Base-by-base conservation (phyloP, 768 basidiomycete species). In the Calocybe gangraenosa region DNA sequence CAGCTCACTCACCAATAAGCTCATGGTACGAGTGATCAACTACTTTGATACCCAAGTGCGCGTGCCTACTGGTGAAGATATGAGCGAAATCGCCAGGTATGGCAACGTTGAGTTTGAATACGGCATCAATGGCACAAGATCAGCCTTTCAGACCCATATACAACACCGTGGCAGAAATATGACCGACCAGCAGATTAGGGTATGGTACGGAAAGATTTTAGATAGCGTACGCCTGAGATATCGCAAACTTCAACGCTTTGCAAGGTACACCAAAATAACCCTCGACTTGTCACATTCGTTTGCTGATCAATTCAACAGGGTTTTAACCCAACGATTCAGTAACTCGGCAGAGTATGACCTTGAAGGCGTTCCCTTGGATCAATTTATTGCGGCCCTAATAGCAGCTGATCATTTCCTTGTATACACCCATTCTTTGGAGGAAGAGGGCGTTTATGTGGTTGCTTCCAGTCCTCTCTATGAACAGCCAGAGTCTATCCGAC, bases 21-120 rank as follows among this genome's bases (percentile, higher is more conserved):
- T 98, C 30, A 88, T 95, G 76, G 82, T 90, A 43, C 84, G 95
- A 31, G 89, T 96, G 35, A 89, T 87, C 39, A 90, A 90, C 60
- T 93, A 90, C 62, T 97, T 98, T 60, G 92, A 97, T 50, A 88
- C 87, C 1, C 96, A 97, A 72, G 84, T 97, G 23, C 83, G 84
- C 18, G 78, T 87, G 9, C 86, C 87, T 11, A 67, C 71, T 2
- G 70, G 70, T n/a, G 63, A 70, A 63, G 61, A 71, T 44, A 53
- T 58, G 41, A 52, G 53, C 41, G 60, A 64, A 22, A 49, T 55
- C 40, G 58, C 50, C 28, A 46, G 51, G 20, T 48, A 48, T 18
- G 57, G 47, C 23, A 47, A 44, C 32, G 25, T 37, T 17, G 54
- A 57, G 32, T 45, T 50, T 17, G 57, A 55, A 36, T 43, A 48